A percentile compares a stretch with the other conserved stretches of the same genome.
Conservation (phyloP, 768 basidiomycete genomes). For the Calvatia gigantea region DNA sequence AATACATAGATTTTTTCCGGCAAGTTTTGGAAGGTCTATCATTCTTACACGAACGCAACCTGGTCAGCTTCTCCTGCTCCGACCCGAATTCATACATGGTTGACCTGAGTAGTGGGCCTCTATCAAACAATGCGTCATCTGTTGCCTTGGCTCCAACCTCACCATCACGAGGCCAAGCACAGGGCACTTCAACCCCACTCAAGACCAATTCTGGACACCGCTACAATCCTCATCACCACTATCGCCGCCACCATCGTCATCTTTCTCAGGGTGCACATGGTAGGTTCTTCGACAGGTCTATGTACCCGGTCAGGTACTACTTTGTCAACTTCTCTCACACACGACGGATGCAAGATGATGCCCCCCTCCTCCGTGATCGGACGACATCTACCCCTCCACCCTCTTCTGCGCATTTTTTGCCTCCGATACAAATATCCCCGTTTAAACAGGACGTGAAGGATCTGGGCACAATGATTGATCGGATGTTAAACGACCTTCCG, state of each 20-base stretch:
- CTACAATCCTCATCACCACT: background rate
- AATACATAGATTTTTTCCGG: conserved; percentile 49
- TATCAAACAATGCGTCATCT: conserved; percentile 2
- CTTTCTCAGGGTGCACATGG: conserved; percentile 11
- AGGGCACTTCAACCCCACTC: background rate
- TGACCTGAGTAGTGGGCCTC: conserved; percentile 31
- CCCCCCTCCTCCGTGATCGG: background rate
- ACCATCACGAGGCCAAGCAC: background rate
- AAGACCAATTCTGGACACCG: background rate
- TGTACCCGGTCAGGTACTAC: conserved; percentile 38
- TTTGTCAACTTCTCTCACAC: conserved; percentile 27
- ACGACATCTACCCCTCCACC: background rate
- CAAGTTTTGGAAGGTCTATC: conserved; percentile 49
- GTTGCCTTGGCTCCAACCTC: background rate
- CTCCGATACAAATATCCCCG: conserved; percentile 14
- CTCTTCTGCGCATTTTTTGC: conserved; percentile 9
- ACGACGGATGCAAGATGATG: conserved; percentile 13
- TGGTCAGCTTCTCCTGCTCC: conserved; percentile 33
- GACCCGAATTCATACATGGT: conserved; percentile 38
- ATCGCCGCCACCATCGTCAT: conserved; percentile 10
- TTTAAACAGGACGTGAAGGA: conserved; percentile 38
- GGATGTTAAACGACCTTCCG: conserved; percentile 30
- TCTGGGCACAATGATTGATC: conserved; percentile 35
- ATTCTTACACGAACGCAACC: conserved; percentile 44
- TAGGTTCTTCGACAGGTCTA: conserved; percentile 30